phyloP scores from a whole-genome alignment of 2,329 filamentous ascomycete genomes.

The Thielaviopsis ethacetica region DNA sequence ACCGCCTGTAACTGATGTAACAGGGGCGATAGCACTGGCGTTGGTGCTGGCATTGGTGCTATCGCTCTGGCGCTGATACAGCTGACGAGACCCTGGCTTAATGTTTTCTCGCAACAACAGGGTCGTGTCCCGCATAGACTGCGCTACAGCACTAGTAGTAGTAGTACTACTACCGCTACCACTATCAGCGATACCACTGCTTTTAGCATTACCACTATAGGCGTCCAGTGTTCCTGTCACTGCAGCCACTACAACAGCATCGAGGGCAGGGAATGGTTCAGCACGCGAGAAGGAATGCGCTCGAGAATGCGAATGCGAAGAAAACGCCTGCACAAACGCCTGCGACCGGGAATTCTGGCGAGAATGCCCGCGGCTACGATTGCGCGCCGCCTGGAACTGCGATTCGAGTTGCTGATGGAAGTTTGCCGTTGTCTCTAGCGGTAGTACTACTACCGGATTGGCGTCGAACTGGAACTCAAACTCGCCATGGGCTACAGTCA shows the following conservation, averaged over 20 bases:
- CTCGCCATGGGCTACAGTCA: background rate
- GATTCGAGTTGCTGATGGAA: background rate
- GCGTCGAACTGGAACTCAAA: background rate
- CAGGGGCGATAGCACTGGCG: no score
- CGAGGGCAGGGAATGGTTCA: constrained; percentile 7
- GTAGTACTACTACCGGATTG: background rate
- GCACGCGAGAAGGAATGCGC: constrained; percentile 6
- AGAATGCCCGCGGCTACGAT: constrained; percentile 4
- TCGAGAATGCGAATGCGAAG: background rate
- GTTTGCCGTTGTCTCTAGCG: background rate
- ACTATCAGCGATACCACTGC: background rate
- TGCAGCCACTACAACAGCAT: background rate
- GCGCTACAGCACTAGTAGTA: background rate
- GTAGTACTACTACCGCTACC: background rate
- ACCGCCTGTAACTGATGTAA: background rate
- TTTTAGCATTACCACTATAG: background rate
- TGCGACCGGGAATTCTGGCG: constrained; percentile 6
- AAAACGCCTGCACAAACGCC: background rate
- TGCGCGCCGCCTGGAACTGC: background rate
- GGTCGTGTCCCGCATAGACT: background rate
- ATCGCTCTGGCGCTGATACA: background rate
- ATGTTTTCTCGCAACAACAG: background rate
- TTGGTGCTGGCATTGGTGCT: no score
- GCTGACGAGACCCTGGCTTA: background rate
- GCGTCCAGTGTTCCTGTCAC: background rate